A percentile compares a stretch with the other conserved stretches of the same genome.
Evolutionary conservation across 78 protist species (phyloP).

Genomic region (Dictyostelium intermedium): DNA sequence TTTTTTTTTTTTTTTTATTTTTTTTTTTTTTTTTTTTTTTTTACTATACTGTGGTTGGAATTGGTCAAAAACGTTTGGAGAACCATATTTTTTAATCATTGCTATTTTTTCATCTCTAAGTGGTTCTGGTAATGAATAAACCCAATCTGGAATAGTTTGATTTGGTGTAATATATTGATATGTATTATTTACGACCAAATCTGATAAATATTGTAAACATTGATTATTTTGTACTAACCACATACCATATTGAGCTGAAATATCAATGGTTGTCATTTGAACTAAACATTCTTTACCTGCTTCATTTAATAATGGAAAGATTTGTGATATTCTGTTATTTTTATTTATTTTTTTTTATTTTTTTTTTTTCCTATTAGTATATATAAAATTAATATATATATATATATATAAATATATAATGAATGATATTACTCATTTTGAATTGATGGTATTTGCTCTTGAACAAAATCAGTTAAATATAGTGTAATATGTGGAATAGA

Average conservation of each 20-base stretch:
- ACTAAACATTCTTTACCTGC: conserved; percentile 11
- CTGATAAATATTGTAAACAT: conserved; percentile 73
- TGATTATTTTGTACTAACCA: conserved; percentile 20
- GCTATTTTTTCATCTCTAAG: conserved; percentile 57
- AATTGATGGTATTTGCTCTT: background rate
- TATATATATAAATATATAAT: background rate
- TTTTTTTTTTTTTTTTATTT: too few relatives aligned
- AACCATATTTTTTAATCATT: conserved; percentile 70
- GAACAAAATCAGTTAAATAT: conserved; percentile 61
- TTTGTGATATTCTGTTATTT: background rate
- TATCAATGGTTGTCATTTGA: background rate
- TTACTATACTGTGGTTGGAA: conserved; percentile 81
- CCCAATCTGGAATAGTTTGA: conserved; percentile 78
- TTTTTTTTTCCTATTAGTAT: too few relatives aligned
- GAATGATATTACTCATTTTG: conserved; percentile 7
- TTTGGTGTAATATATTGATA: conserved; percentile 63
- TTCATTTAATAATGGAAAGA: conserved; percentile 4
- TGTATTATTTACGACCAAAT: conserved; percentile 70
- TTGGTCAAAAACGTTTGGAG: conserved; percentile 79
- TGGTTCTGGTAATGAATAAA: conserved; percentile 68
- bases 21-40: background rate
- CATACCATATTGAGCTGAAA: conserved; percentile 60
- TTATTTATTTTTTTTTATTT: background rate
- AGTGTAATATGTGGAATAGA: conserved; percentile 75
- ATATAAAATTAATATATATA: background rate